These are phyloP conservation scores for Verticillium longisporum DNA, from an alignment of 2,329 filamentous ascomycete genomes.

Conservation along the genomic window DNA sequence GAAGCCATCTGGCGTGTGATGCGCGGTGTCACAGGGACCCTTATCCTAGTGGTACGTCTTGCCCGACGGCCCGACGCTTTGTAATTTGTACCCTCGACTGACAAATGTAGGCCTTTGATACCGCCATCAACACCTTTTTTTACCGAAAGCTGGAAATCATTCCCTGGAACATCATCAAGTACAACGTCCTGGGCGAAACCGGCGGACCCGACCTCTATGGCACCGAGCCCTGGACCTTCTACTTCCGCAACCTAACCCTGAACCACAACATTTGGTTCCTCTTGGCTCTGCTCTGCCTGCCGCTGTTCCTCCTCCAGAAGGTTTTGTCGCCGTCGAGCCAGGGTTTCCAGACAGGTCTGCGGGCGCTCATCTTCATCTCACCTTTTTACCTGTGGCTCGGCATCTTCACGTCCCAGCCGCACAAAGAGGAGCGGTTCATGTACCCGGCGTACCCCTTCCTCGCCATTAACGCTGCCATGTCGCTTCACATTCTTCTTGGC, in stretches of 20 bases:
- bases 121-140: constrained; percentile 72
- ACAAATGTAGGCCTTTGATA: constrained; percentile 54
- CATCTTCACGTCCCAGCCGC: constrained; percentile 87
- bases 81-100: neutral
- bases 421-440: constrained; percentile 99
- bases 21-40: constrained; percentile 59
- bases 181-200: constrained; percentile 82
- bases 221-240: constrained; percentile 95
- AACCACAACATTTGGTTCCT: constrained; percentile 97
- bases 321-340: constrained; percentile 52
- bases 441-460: constrained; percentile 92
- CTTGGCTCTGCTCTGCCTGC: constrained; percentile 67
- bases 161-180: constrained; percentile 87
- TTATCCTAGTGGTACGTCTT: constrained; percentile 60
- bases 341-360: constrained; percentile 62
- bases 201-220: constrained; percentile 90
- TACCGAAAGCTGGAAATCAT: constrained; percentile 74
- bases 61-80: neutral
- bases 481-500: constrained; percentile 72
- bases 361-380: constrained; percentile 68
- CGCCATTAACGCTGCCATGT: constrained; percentile 79
- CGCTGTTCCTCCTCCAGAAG: constrained; percentile 70
- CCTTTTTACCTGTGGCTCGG: constrained; percentile 93
- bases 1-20: constrained; percentile 54
- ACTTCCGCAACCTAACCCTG: constrained; percentile 80